Base-by-base conservation (phyloP, 2,329 filamentous ascomycete genomes). In the Ophiobolus disseminans region DNA sequence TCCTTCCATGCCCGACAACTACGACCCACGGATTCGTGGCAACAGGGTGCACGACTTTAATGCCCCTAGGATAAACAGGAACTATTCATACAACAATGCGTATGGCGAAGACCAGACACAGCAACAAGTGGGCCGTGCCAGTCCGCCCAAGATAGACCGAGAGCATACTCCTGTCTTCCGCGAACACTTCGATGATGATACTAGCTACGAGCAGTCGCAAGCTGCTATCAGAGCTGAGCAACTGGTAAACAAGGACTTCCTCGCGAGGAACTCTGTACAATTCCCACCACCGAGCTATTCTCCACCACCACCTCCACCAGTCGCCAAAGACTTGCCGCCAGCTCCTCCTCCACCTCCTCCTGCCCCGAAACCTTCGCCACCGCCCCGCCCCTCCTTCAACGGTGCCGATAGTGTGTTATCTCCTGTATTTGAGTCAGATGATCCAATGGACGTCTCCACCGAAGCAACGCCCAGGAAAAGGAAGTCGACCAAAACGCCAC, bases 31-130 rank as follows among this genome's bases (percentile, higher is more conserved):
- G 43, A 87, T 86, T 49, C 79, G 82, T 42, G 85, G 84, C 14
- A 85, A 81, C 39, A 79, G 84, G 17, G 78, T 87, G 1, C 84
- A 87, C 70, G 85, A 87, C 60, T 87, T 87, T 65, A 86, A 83
- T 39, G 82, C 80, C 3, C 85, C 84, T 5, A 75, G 83, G 41
- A 73, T 77, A 32, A 77, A 79, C 44, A 69, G 76, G 40, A 75
- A 69, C 34, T 67, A 67, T 19, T 73, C 71, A 5, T 65, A 73
- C 54, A 72, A 59, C 41, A 68, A 68, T 34, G 60, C 65, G 13
- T 65, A 64, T 32, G 58, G 59, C 7, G 53, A 48, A 20, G 55
- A 57, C 9, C 61, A 61, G 22, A 30, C 31, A 2, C 58, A 57
- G 6, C 51, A 46, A 8, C 60, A 65, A 5, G 14, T 60, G 16